Evolutionary conservation across 495 filamentous ascomycete genomes (phyloP).

Genomic region (Astrothelium macrocarpum): DNA sequence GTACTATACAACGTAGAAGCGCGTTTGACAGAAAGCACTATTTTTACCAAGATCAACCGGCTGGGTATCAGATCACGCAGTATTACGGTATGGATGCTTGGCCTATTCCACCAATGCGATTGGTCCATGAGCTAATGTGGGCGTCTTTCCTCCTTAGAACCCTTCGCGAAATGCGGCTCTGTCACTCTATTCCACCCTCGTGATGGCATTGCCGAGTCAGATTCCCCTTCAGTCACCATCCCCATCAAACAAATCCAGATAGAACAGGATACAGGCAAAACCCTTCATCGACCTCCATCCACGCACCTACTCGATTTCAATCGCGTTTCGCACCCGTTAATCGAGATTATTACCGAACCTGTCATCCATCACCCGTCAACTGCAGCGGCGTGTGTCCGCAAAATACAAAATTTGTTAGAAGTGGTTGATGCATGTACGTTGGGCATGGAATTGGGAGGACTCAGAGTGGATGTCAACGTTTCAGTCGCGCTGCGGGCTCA

Average conservation of each 20-base stretch:
- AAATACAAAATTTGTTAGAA: slow-evolving; percentile 76
- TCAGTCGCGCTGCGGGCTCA: slow-evolving; percentile 53
- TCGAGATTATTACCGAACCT: slow-evolving; percentile 91
- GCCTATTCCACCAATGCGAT: background rate
- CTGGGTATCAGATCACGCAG: slow-evolving; percentile 95
- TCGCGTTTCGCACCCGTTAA: slow-evolving; percentile 76
- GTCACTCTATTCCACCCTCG: slow-evolving; percentile 59
- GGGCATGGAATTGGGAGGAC: slow-evolving; percentile 87
- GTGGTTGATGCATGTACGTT: slow-evolving; percentile 70
- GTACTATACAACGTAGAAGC: slow-evolving; percentile 62
- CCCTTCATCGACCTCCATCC: slow-evolving; percentile 61
- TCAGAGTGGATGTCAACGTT: slow-evolving; percentile 93
- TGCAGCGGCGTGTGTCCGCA: slow-evolving; percentile 76
- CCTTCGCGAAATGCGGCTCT: slow-evolving; percentile 69
- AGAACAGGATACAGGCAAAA: slow-evolving; percentile 97
- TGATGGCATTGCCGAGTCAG: slow-evolving; percentile 69
- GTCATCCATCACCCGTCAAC: slow-evolving; percentile 75
- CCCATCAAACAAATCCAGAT: slow-evolving; percentile 90
- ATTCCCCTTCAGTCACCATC: slow-evolving; percentile 49
- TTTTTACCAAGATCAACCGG: slow-evolving; percentile 95
- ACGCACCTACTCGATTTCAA: slow-evolving; percentile 89
- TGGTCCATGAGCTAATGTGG: too few relatives aligned
- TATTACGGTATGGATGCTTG: slow-evolving; percentile 53
- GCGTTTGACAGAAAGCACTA: slow-evolving; percentile 96
- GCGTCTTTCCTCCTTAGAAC: slow-evolving; percentile 39